These are phyloP conservation scores for Ustilago lituana DNA, from an alignment of 1,284 basidiomycete species.

Conservation along the genomic window DNA sequence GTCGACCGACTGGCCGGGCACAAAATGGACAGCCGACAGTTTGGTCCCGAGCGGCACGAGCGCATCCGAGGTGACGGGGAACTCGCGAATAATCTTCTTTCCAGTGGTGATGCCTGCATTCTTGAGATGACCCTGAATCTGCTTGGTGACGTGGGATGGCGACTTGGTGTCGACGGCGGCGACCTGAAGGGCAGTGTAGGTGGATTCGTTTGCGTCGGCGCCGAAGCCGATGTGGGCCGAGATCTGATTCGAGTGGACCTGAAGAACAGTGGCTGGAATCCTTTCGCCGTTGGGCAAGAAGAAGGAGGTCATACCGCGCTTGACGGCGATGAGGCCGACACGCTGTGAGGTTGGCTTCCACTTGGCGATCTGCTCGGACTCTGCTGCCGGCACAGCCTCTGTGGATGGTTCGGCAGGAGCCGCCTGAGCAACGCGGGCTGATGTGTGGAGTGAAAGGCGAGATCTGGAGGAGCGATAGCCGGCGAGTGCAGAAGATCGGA, in stretches of 20 bases:
- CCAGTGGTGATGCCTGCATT: conserved; percentile 79
- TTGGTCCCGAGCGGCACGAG: conserved; percentile 88
- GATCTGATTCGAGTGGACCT: conserved; percentile 73
- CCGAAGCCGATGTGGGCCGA: conserved; percentile 51
- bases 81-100: conserved; percentile 89
- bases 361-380: conserved; percentile 9
- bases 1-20: conserved; percentile 96
- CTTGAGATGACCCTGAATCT: conserved; percentile 87
- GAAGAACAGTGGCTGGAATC: conserved; percentile 90
- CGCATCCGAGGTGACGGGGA: conserved; percentile 86
- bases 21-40: conserved; percentile 91
- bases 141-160: conserved; percentile 75
- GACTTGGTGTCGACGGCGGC: conserved; percentile 71
- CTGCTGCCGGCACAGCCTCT: conserved; percentile 4
- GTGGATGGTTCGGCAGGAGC: conserved; percentile 12
- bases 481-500: conserved; percentile 3
- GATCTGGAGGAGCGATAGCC: conserved; percentile 3
- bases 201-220: conserved; percentile 13
- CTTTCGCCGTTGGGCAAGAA: conserved; percentile 90
- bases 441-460: conserved; percentile 25
- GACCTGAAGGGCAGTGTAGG: conserved; percentile 68
- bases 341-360: conserved; percentile 88
- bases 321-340: conserved; percentile 88
- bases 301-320: conserved; percentile 93
- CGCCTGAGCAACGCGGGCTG: conserved; percentile 20